Evolutionary conservation across 1,284 basidiomycete species (phyloP), one percentile per base, ranked within the genome.

Genomic region (Cronartium quercuum): DNA sequence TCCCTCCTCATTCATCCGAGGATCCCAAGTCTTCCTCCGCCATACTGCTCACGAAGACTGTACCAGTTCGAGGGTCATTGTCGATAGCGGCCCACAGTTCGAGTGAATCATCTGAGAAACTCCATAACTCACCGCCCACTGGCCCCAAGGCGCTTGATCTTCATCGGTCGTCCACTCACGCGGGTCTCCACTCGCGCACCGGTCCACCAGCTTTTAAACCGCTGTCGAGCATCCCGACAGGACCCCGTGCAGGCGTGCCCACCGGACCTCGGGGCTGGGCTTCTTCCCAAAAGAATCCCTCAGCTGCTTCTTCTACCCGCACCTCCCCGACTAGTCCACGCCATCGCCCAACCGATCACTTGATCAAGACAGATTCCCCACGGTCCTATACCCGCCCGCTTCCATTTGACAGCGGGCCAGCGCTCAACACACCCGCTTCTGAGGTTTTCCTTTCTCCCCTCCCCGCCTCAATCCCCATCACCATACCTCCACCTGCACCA

Each of bases 371-470:
- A 29, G 29, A 29, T 29, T 51, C 47, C 6, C 47, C 47, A 13
- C 18, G 24, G 24, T 51, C 47, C 18, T 51, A 51, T 13, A 51
- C 47, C 47, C 47, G 47, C 7, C 13, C 13, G 24, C 47, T 21
- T 51, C 47, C 18, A 15, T 51, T 21, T 6, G 47, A 51, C 24
- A 71, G 69, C 65, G 69, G 69, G 7, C 69, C 69, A n/a, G 55
- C 69, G 3, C 42, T 71, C 29, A 64, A 71, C 47, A 71, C 69
- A 24, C 69, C 69, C 24, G 69, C 62, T 21, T 71, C 69, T 62
- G 69, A 71, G 29, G 69, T 71, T 12, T 71, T 71, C 47, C 63
- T 38, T 44, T 71, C 69, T 4, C 69, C 69, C 4, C 69, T 71
- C 57, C 69, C 69, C 18, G 60, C 65, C 35, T 71, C 69, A n/a